Evolutionary conservation across 2,329 filamentous ascomycete genomes (phyloP), one percentile per base, ranked within the genome.

Genomic region (Fusarium burgessii): DNA sequence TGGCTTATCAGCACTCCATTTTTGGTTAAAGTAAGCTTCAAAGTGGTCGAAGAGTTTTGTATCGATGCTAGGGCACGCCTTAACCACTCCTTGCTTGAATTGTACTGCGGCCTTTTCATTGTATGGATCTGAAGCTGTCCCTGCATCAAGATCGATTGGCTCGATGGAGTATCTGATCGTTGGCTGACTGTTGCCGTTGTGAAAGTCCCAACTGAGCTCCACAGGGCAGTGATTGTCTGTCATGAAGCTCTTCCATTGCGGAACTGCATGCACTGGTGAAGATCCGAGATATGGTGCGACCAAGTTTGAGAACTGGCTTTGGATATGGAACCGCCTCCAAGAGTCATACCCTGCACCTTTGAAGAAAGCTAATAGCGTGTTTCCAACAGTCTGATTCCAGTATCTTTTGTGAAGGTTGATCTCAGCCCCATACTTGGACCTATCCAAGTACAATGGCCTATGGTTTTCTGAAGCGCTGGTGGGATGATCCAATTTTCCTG

Each of bases 191-290:
- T n/a, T 33, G 0, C 71, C 69, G 3, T 62, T 62, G n/a, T 56
- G 35, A 73, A 77, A 81, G 18, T 78, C 77, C 81, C 81, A 82
- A 66, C 80, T 82, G 4, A 82, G 60, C 66, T 82, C 80, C 10
- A 82, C 70, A 0, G 81, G 81, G 3, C 73, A 78, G 46, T 78
- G 65, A 52, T 82, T 77, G 50, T 83, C 81, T 6, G 80, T 82
- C 80, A 82, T 82, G 62, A 82, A 83, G 62, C 81, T 82, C 58
- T 75, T 69, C 80, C 80, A 81, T 29, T 0, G 13, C 12, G 36
- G 36, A 3, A 23, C 29, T 5, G 52, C 52, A 4, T 14, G 11
- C 4, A 5, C n/a, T 7, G 41, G 62, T 1, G 41, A 33, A 0
- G 32, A 14, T 0, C 63, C 63, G 4, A 66, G 52, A 33, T 29